Evolutionary conservation across 2,329 filamentous ascomycete genomes (phyloP), one percentile per base, ranked within the genome.

Genomic region (Aspergillus intermedius): DNA sequence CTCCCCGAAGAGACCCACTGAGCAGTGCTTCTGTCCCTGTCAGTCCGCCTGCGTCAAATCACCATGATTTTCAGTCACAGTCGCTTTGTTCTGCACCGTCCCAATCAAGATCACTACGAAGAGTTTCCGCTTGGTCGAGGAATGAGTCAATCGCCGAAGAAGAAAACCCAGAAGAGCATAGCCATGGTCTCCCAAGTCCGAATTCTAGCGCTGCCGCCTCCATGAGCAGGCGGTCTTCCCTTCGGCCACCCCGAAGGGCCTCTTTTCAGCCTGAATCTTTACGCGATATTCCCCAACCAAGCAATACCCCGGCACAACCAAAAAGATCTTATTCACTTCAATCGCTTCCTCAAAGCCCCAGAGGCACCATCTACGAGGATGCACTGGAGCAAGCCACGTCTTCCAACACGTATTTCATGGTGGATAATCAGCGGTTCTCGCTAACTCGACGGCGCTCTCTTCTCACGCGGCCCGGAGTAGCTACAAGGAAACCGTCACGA

Each of bases 401-500:
- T 42, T 62, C 62, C n/a, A 66, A 66, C 41, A 66, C 62, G 1
- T 59, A 62, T 51, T 64, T 66, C 40, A 53, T 62, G 46, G 59
- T 65, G 30, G 61, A 63, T 22, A 61, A 58, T 41, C 64, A 65
- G 44, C 60, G 64, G 7, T 63, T 64, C 48, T 67, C 66, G 12
- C 47, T 68, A 35, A 69, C 64, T n/a, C 66, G 67, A 19, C 63
- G 67, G 19, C 63, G 64, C 15, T 70, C 68, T 25, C 56, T 70
- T 7, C 56, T 68, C 22, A 68, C 60, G 15, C 58, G 60, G 35
- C 68, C 64, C 4, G 66, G 65, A 5, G 54, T 66, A 47, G 67
- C 58, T 45, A 72, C 63, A 17, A 66, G 62, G 53, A 63, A 59
- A 51, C 62, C 61, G n/a, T 56, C 59, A 6, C 60, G 55, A 52